These are phyloP conservation scores for Backusella psychrophila DNA, from an alignment of 192 early-diverging fungal genomes.

Conservation along the genomic window DNA sequence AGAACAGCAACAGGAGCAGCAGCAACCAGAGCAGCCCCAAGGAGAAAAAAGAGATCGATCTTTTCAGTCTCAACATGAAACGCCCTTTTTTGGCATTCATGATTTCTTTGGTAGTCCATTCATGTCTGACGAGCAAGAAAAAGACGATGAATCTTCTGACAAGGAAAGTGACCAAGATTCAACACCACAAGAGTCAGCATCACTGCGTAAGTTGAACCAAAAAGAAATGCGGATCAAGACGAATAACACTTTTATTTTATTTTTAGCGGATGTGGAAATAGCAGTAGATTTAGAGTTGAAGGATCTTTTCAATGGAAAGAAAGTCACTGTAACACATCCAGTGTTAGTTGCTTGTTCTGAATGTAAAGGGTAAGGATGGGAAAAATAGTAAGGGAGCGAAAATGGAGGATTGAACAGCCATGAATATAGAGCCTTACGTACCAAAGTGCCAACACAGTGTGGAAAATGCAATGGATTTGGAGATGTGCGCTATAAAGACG, in stretches of 20 bases:
- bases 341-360: neutral
- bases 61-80: neutral
- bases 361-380: neutral
- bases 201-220: neutral
- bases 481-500: neutral
- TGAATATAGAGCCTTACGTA: neutral
- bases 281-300: neutral
- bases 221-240: neutral
- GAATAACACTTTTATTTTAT: neutral
- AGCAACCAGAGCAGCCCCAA: too few species aligned
- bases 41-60: neutral
- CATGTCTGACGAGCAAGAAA: neutral
- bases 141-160: neutral
- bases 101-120: neutral
- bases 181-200: neutral
- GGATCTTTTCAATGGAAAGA: neutral
- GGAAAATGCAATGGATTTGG: neutral
- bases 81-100: neutral
- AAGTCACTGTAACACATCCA: neutral
- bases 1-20: too few species aligned
- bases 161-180: neutral
- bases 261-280: neutral
- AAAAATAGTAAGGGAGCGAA: neutral
- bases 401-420: neutral
- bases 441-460: neutral